Conservation (phyloP, 2,329 filamentous ascomycete genomes). For the Blastomyces parvus region DNA sequence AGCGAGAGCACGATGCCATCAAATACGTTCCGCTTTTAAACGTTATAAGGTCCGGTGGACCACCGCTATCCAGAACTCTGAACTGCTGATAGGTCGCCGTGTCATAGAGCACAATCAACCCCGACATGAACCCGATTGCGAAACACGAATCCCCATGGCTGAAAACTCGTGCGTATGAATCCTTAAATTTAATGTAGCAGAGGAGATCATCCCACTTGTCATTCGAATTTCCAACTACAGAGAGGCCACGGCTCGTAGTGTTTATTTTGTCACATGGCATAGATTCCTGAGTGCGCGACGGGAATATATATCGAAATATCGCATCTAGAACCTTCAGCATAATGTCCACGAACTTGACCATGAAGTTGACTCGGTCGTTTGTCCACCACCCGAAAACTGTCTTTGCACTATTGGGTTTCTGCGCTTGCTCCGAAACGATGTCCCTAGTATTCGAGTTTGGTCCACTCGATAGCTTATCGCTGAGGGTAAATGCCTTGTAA, state of each 20-base stretch:
- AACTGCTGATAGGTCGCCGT: constrained; percentile 19
- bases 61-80: constrained; percentile 21
- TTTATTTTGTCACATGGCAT: neutral
- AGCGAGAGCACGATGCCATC: constrained; percentile 22
- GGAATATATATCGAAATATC: neutral
- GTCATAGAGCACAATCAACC: constrained; percentile 19
- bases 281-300: too few relatives aligned
- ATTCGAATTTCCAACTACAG: constrained; percentile 19
- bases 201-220: constrained; percentile 28
- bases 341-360: too few relatives aligned
- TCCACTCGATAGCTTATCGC: neutral
- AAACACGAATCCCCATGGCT: constrained; percentile 16
- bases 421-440: too few relatives aligned
- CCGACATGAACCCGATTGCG: constrained; percentile 19
- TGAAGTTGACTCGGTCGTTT: too few relatives aligned
- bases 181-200: constrained; percentile 22
- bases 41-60: constrained; percentile 22
- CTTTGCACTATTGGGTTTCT: too few relatives aligned
- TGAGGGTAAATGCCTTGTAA: constrained; percentile 12
- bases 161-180: constrained; percentile 17
- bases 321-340: too few relatives aligned
- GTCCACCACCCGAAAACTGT: too few relatives aligned
- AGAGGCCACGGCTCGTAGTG: constrained; percentile 13
- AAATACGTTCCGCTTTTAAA: constrained; percentile 25
- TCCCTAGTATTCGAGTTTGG: neutral